phyloP scores from a whole-genome alignment of 352 stramenopile species.

The Chloridella minuta region DNA sequence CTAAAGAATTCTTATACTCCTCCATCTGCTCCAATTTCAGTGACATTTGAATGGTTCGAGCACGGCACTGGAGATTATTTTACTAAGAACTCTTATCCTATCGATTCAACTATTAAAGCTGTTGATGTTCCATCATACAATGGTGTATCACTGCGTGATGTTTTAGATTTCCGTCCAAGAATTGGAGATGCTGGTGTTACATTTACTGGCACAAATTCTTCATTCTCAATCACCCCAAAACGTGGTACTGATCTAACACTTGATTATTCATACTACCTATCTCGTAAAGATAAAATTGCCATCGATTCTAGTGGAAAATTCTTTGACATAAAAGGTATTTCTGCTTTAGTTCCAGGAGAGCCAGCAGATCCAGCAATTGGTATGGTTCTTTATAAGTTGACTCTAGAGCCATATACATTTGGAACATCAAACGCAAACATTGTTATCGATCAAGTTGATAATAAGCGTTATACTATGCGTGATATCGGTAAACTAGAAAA shows the following conservation, averaged over 20 bases:
- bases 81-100: background rate
- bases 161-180: background rate
- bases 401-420: background rate
- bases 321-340: background rate
- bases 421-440: background rate
- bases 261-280: background rate
- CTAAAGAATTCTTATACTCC: background rate
- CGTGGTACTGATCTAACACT: too few species aligned
- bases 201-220: background rate
- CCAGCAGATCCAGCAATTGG: background rate
- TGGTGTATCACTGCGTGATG: background rate
- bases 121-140: constrained; percentile 1
- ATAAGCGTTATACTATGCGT: background rate
- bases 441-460: constrained; percentile 10
- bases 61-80: constrained; percentile 9
- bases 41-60: background rate
- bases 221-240: too few species aligned
- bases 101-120: background rate
- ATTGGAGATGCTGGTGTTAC: constrained; percentile 6
- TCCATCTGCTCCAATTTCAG: background rate
- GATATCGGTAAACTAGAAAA: constrained; percentile 1
- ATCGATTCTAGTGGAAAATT: constrained; percentile 9
- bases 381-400: constrained; percentile 9
- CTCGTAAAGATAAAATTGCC: constrained; percentile 5
- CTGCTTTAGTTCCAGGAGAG: background rate